Evolutionary conservation across 768 basidiomycete genomes (phyloP).

Genomic region (Sarcodon sp.): DNA sequence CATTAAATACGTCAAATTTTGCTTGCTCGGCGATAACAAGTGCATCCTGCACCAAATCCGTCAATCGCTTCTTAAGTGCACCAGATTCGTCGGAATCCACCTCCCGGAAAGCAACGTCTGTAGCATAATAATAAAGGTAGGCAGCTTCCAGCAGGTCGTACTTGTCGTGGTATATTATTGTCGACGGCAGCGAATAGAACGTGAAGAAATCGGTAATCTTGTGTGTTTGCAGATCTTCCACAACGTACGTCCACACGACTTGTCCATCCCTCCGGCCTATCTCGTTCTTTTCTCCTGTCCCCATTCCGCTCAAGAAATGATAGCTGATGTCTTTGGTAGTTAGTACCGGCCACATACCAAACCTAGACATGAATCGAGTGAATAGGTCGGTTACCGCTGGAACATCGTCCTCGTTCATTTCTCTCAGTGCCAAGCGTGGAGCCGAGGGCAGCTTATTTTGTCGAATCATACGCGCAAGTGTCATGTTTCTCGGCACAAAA

Average conservation of each 20-base stretch:
- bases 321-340: conserved; percentile 71
- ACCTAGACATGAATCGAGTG: conserved; percentile 69
- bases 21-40: conserved; percentile 70
- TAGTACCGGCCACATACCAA: conserved; percentile 71
- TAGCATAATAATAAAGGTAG: conserved; percentile 93
- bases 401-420: conserved; percentile 79
- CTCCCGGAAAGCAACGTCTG: conserved; percentile 54
- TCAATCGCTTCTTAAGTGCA: conserved; percentile 54
- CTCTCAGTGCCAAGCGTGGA: conserved; percentile 46
- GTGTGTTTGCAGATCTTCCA: conserved; percentile 81
- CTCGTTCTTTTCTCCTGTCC: conserved; percentile 35
- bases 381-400: conserved; percentile 58
- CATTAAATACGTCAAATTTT: conserved; percentile 95
- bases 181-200: conserved; percentile 93
- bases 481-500: conserved; percentile 76
- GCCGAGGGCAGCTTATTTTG: conserved; percentile 52
- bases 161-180: conserved; percentile 70
- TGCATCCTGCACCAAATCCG: conserved; percentile 66
- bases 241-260: conserved; percentile 93
- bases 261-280: conserved; percentile 54
- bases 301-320: conserved; percentile 79
- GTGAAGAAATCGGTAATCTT: conserved; percentile 93
- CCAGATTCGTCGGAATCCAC: conserved; percentile 43
- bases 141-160: conserved; percentile 76
- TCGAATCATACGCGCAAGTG: conserved; percentile 82